phyloP scores from a whole-genome alignment of 331 rosid species.

The Telfairia occidentalis region DNA sequence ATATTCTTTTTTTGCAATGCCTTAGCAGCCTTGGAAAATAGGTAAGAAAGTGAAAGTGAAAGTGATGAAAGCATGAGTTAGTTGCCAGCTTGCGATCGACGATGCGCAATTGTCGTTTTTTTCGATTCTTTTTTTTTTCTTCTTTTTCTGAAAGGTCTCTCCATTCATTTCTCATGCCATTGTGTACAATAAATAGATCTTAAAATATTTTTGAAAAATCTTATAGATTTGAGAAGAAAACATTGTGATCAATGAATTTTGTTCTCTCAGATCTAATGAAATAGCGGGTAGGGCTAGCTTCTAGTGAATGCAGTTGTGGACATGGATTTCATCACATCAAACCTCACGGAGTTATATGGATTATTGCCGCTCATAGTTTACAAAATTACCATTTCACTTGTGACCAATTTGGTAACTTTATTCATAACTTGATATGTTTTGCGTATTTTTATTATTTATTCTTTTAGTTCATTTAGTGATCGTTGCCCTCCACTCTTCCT shows the following conservation, averaged over 20 bases:
- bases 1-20: neutral
- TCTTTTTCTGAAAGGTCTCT: neutral
- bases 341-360: neutral
- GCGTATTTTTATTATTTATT: too few relatives aligned
- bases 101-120: neutral
- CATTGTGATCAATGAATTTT: neutral
- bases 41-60: neutral
- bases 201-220: neutral
- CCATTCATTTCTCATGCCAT: neutral
- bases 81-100: neutral
- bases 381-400: neutral
- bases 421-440: neutral
- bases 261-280: neutral
- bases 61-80: neutral
- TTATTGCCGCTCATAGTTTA: neutral
- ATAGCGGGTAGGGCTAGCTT: neutral
- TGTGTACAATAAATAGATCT: neutral
- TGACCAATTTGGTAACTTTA: neutral
- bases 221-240: neutral
- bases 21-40: neutral
- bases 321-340: neutral
- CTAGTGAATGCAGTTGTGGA: neutral
- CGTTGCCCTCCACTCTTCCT: too few relatives aligned
- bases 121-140: neutral
- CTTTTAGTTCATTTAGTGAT: too few relatives aligned